Evolutionary conservation across 148 eudicot genomes (phyloP), one percentile per base, ranked within the genome.

Genomic region (Vaccinium macrocarpon): DNA sequence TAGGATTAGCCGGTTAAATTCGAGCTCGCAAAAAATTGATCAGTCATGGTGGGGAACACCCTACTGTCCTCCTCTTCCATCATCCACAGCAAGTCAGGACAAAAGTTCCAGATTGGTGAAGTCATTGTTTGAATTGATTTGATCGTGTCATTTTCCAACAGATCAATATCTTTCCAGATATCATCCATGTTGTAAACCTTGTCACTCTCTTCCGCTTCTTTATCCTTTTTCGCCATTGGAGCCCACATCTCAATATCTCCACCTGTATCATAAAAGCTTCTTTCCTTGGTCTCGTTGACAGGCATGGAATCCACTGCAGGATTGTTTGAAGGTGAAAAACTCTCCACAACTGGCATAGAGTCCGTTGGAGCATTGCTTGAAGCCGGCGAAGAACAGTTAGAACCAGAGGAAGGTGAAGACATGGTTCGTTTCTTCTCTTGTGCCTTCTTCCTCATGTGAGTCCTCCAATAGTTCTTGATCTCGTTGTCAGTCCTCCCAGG

Each of bases 381-480:
- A 59, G 91, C 85, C 15, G 87, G 71, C 0, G 89, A 82, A 52
- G 86, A 90, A 55, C 81, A 84, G 46, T 88, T 80, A 12, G 94
- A 87, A 25, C 89, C 80, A 13, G 93, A 90, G 13, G 95, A 85
- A 18, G 93, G 87, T 68, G 94, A 89, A 66, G 92, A 85, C 23
- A 82, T 23, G 56, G 82, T 75, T 83, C 74, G 82, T 81, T 92
- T 93, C 87, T 71, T 93, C 85, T 93, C 96, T 87, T 95, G 96
- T n/a, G 96, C 95, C 80, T 92, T 88, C 91, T 95, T 93, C 88
- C 98, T 89, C 98, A 90, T 95, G 81, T 92, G 92, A 68, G 98
- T 95, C 83, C 98, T 91, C 98, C 98, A 95, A 19, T 95, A 95
- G 82, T 95, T 95, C 89, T 95, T 95, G 83, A 95, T 95, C 90